Evolutionary conservation across 2,329 filamentous ascomycete genomes (phyloP), one percentile per base, ranked within the genome.

Genomic region (Sclerotinia sclerotiorum): DNA sequence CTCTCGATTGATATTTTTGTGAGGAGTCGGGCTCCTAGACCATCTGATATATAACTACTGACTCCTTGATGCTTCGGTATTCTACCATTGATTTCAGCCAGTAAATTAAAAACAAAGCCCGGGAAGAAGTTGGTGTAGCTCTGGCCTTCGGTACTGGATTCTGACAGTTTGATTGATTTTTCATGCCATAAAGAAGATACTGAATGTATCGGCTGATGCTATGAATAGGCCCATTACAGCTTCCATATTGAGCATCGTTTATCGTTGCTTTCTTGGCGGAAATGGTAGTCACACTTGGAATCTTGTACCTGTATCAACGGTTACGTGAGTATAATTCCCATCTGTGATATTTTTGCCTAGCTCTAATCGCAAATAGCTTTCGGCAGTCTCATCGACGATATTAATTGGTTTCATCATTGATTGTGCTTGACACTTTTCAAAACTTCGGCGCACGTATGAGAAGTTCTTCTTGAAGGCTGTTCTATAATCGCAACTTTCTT

Each of bases 361-460:
- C 29, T 35, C 29, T 55, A n/a, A 55, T 48, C 17, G 19, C 15
- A 3, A 5, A 35, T 55, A 19, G 29, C 11, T 55, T 55, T 19
- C 19, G 19, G 13, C 10, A 55, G 29, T 17, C 35, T 57, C n/a
- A 57, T 21, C 21, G 21, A 35, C 39, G 13, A 24, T 13, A 5
- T 39, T 57, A 13, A 39, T 57, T 57, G 54, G 54, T 24, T 39
- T 57, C 21, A 57, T 57, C 21, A 39, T 57, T n/a, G 32, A 32
- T 39, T 57, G 32, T 39, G 13, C 54, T 3, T 39, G 54, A 21
- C 54, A 57, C n/a, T 57, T 39, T 3, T 17, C 32, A 21, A 57
- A 57, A 24, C 24, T 39, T 13, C 21, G 24, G 32, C 54, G 32
- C 5, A 57, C 54, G 8, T 57, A 42, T 39, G 54, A 39, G 21